Base-by-base conservation (phyloP, 2,329 filamentous ascomycete species). In the Aspergillus pseudoterreus region DNA sequence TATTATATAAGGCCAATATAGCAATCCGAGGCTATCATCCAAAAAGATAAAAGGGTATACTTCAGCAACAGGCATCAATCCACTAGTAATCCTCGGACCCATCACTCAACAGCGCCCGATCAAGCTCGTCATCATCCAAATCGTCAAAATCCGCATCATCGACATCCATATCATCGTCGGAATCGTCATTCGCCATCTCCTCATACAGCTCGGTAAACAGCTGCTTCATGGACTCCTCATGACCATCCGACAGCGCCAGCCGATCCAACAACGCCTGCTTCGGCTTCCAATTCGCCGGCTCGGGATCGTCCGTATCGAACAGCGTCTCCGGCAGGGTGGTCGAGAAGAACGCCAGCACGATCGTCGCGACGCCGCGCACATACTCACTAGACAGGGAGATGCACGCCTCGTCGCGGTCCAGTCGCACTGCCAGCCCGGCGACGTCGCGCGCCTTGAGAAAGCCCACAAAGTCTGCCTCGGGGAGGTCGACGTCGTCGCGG, bases 321-420 rank as follows among this genome's bases (percentile, higher is more conserved):
- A 56, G 27, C 14, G 48, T 27, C 14, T 56, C 54, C 1, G 54
- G 48, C 10, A 56, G 17, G 24, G 45, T 45, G 19, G 44, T 45
- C 1, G 41, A 35, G 15, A 43, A 56, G 21, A 47, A 56, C 3
- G 51, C 54, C 41, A 56, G 33, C 9, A 56, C 24, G 47, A 56
- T 36, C 6, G 51, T 49, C 8, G 47, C 48, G 6, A 56, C 51
- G 2, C 54, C 54, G 45, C 53, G 49, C 2, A 56, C 51, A 49
- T 54, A 54, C 48, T 56, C 54, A 11, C 48, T 38, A 10, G 54
- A 56, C 10, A 53, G 44, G 8, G 45, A 49, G 22, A 53, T 49
- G 4, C 48, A 49, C 15, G 48, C 27, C 35, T 54, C 51, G 15
- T 56, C 54, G 35, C 43, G 54, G 4, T 51, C 54, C 38, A 56